Conservation (phyloP, 768 basidiomycete genomes). For the Steccherinum ochraceum region DNA sequence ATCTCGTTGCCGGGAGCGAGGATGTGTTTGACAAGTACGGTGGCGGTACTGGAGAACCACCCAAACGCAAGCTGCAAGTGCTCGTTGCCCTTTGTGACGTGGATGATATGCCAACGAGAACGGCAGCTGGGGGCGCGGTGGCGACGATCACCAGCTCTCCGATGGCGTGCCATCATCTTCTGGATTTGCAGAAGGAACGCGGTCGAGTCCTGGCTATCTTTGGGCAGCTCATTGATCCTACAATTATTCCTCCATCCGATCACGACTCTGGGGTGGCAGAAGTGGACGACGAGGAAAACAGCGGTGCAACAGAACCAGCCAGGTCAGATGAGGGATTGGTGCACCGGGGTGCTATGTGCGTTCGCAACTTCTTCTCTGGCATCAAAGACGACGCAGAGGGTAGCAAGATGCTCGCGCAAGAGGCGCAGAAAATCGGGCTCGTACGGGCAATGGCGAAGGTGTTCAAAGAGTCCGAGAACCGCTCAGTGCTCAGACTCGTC, state of each 20-base stretch:
- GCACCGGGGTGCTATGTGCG: slow-evolving; percentile 74
- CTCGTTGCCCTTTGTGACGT: slow-evolving; percentile 82
- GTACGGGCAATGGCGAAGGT: slow-evolving; percentile 44
- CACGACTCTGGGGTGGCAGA: slow-evolving; percentile 30
- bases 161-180: slow-evolving; percentile 53
- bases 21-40: slow-evolving; percentile 70
- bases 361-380: slow-evolving; percentile 54
- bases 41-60: slow-evolving; percentile 32
- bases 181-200: slow-evolving; percentile 58
- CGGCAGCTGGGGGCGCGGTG: slow-evolving; percentile 89
- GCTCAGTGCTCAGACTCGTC: slow-evolving; percentile 38
- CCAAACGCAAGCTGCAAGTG: slow-evolving; percentile 69
- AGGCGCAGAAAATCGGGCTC: slow-evolving; percentile 49
- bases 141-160: slow-evolving; percentile 69
- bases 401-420: slow-evolving; percentile 39
- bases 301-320: slow-evolving; percentile 3
- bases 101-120: slow-evolving; percentile 75
- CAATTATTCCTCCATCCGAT: slow-evolving; percentile 28
- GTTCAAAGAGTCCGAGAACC: slow-evolving; percentile 33
- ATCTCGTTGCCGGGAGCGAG: slow-evolving; percentile 76
- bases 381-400: slow-evolving; percentile 30
- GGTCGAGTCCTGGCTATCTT: slow-evolving; percentile 62
- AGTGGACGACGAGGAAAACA: slow-evolving; percentile 14
- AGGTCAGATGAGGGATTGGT: slow-evolving; percentile 54
- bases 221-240: slow-evolving; percentile 60